Evolutionary conservation across 2,329 filamentous ascomycete genomes (phyloP).

Genomic region (Microsporum ferrugineum): DNA sequence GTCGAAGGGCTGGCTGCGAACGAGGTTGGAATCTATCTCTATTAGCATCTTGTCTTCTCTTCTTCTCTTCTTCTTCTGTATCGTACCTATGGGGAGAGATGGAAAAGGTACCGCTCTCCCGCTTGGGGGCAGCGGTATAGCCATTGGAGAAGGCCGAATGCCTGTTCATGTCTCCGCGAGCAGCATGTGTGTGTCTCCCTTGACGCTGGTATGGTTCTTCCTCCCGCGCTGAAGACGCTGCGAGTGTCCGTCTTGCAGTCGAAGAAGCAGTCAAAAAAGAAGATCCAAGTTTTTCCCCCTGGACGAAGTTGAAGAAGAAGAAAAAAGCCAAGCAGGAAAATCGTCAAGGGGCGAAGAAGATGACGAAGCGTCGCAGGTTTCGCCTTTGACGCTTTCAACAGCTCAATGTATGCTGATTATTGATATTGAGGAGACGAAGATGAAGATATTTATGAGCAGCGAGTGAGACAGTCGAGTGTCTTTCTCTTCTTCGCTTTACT

Average conservation of each 20-base stretch:
- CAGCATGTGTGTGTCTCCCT: conserved; percentile 21
- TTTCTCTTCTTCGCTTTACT: neutral
- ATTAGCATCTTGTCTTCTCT: neutral
- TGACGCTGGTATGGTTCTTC: too few relatives aligned
- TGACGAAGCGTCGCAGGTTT: neutral
- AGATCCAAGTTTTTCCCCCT: neutral
- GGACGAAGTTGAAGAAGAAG: neutral
- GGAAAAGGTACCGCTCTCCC: conserved; percentile 60
- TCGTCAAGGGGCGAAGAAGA: neutral
- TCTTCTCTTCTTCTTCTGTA: neutral
- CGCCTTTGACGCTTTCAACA: too few relatives aligned
- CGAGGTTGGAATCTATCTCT: conserved; percentile 67
- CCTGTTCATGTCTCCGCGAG: conserved; percentile 61
- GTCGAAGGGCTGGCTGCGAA: conserved; percentile 59
- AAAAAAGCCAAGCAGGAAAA: neutral
- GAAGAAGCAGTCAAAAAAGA: neutral
- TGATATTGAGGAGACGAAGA: too few relatives aligned
- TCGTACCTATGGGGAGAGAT: conserved; percentile 76
- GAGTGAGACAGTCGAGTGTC: too few relatives aligned
- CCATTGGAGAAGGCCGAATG: conserved; percentile 79
- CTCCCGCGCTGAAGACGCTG: neutral
- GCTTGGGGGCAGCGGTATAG: conserved; percentile 55
- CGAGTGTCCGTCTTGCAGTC: neutral
- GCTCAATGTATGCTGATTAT: too few relatives aligned
- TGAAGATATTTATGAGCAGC: too few relatives aligned